A percentile compares a stretch with the other conserved stretches of the same genome.
These are phyloP conservation scores for Neonectria sp. DNA, from an alignment of 2,329 filamentous ascomycete species.

Conservation along the genomic window DNA sequence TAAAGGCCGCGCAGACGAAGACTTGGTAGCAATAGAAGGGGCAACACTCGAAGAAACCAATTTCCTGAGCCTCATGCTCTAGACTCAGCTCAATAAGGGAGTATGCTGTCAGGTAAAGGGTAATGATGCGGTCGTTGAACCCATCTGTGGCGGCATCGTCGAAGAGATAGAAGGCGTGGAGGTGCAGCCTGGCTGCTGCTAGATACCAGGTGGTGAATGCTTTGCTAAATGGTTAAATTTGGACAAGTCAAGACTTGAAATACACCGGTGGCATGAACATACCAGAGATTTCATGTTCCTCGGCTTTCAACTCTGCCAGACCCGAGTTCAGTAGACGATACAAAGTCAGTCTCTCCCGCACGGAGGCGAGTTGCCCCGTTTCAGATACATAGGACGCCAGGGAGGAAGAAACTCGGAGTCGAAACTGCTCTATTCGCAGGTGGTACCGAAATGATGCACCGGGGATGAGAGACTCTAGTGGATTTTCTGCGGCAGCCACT, in stretches of 20 bases:
- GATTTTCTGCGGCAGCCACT: background rate
- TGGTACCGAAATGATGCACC: background rate
- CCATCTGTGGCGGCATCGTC: background rate
- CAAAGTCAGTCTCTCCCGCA: conserved; percentile 3
- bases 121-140: conserved; percentile 13
- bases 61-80: background rate
- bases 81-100: conserved; percentile 2
- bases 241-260: no score
- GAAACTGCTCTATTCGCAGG: conserved; percentile 11
- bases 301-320: conserved; percentile 1
- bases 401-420: conserved; percentile 5
- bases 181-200: conserved; percentile 11
- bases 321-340: conserved; percentile 4
- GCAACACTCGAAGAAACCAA: conserved; percentile 11
- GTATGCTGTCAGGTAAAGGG: conserved; percentile 11
- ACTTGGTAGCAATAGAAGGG: conserved; percentile 23
- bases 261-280: no score
- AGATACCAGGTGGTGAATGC: conserved; percentile 16
- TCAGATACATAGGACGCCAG: background rate
- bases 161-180: conserved; percentile 18
- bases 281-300: no score
- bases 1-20: conserved; percentile 15
- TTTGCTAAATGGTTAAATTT: background rate
- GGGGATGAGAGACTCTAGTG: background rate
- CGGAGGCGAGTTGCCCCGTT: background rate